A percentile compares a stretch with the other conserved stretches of the same genome.
Evolutionary conservation across 108 stramenopile species (phyloP).

Genomic region (Pinguiococcus pyrenoidosus): DNA sequence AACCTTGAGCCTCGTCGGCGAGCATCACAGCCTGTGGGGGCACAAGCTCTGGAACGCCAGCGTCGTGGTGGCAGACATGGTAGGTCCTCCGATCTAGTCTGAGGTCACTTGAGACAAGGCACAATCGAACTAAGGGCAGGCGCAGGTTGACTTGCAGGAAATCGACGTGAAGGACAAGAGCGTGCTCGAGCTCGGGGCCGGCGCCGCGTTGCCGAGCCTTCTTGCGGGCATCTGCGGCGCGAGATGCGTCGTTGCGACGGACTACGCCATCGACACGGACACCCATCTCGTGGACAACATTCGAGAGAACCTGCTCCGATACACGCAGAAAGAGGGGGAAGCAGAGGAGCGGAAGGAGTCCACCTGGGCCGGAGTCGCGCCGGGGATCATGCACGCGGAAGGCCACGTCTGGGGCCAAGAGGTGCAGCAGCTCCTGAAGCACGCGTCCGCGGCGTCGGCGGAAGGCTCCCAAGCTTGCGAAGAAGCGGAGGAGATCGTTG

Average conservation of each 20-base stretch:
- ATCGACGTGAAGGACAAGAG: neutral
- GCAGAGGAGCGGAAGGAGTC: too few species aligned
- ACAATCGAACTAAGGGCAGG: neutral
- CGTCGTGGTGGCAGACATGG: neutral
- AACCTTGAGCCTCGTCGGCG: neutral
- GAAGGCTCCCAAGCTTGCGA: too few species aligned
- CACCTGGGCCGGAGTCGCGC: too few species aligned
- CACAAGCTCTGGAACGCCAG: slow-evolving; percentile 21
- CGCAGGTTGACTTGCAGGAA: slow-evolving; percentile 3
- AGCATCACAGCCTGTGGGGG: slow-evolving; percentile 29
- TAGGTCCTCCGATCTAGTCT: neutral
- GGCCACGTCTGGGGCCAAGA: too few species aligned
- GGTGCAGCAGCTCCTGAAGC: too few species aligned
- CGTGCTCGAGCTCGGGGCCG: slow-evolving; percentile 23
- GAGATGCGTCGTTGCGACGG: neutral
- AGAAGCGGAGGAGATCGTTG: too few species aligned
- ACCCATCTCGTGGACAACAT: too few species aligned
- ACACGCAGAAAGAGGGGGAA: too few species aligned
- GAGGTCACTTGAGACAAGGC: neutral
- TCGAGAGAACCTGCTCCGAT: too few species aligned
- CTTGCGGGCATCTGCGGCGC: slow-evolving; percentile 7
- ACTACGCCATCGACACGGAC: slow-evolving; percentile 1
- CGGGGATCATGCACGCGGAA: too few species aligned
- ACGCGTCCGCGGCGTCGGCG: too few species aligned
- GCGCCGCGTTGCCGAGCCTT: slow-evolving; percentile 21